phyloP scores from a whole-genome alignment of 768 basidiomycete genomes.

The Lepiota venenata region DNA sequence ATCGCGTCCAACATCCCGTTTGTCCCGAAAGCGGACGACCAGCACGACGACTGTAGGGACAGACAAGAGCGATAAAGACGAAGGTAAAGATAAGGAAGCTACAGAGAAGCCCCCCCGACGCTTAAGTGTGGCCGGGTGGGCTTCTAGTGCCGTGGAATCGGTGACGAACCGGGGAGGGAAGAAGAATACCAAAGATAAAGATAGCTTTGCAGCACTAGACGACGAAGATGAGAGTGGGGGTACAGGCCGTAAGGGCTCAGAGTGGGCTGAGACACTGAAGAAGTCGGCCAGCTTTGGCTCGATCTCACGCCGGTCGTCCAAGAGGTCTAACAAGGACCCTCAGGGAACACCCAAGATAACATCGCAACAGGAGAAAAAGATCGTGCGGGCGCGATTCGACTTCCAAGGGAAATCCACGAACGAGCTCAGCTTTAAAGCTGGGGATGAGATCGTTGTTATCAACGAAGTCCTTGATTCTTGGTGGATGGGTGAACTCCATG shows the following conservation, averaged over 20 bases:
- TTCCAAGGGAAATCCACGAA: conserved; percentile 67
- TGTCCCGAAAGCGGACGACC: conserved; percentile 64
- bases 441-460: conserved; percentile 72
- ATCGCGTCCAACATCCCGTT: conserved; percentile 55
- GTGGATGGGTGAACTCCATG: conserved; percentile 83
- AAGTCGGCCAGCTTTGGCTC: conserved; percentile 25
- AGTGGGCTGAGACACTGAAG: conserved; percentile 19
- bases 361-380: conserved; percentile 45
- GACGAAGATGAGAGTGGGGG: conserved; percentile 36
- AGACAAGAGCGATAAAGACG: conserved; percentile 16
- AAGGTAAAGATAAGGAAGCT: conserved; percentile 34
- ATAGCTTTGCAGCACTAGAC: conserved; percentile 51
- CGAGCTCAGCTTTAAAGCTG: conserved; percentile 72
- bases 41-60: conserved; percentile 39
- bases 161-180: conserved; percentile 53
- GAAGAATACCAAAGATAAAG: conserved; percentile 51
- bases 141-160: conserved; percentile 59
- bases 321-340: conserved; percentile 18
- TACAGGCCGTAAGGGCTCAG: conserved; percentile 16
- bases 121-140: conserved; percentile 61
- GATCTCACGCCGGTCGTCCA: conserved; percentile 1
- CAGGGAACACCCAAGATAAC: conserved; percentile 47
- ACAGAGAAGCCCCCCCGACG: conserved; percentile 31
- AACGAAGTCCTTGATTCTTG: conserved; percentile 85
- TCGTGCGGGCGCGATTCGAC: conserved; percentile 71